phyloP scores from a whole-genome alignment of 768 basidiomycete species.

The Hygrophoropsis aurantiaca region DNA sequence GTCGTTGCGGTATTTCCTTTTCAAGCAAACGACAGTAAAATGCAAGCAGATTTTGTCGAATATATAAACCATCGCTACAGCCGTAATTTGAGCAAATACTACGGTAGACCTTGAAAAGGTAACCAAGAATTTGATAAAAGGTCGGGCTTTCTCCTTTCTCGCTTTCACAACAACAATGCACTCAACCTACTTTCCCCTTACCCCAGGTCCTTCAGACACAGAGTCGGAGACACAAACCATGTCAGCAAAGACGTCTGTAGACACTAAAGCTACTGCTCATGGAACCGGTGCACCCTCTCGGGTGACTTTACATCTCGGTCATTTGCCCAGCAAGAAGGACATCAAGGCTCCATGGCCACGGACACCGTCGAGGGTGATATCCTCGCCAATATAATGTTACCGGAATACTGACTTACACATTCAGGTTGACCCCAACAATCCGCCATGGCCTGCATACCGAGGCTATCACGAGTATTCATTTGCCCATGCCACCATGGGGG shows the following conservation, averaged over 20 bases:
- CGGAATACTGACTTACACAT: background rate
- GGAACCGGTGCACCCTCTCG: constrained; percentile 44
- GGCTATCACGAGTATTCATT: constrained; percentile 83
- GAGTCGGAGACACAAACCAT: constrained; percentile 1
- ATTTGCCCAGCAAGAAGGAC: constrained; percentile 71
- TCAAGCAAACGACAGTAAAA: constrained; percentile 11
- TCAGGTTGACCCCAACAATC: constrained; percentile 81
- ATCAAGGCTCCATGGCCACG: constrained; percentile 74
- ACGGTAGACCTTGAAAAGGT: constrained; percentile 6
- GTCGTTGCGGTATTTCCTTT: constrained; percentile 32
- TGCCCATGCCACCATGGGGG: constrained; percentile 92
- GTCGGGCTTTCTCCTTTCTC: background rate
- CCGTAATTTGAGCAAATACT: constrained; percentile 1
- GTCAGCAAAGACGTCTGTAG: background rate
- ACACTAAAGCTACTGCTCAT: constrained; percentile 8
- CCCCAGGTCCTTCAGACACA: constrained; percentile 26
- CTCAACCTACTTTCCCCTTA: constrained; percentile 34
- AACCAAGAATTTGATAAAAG: constrained; percentile 9
- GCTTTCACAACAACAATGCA: constrained; percentile 8
- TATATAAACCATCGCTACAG: constrained; percentile 16
- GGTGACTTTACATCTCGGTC: constrained; percentile 72
- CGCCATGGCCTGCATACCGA: constrained; percentile 79
- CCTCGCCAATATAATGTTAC: constrained; percentile 6
- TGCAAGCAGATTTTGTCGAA: constrained; percentile 16
- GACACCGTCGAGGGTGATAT: constrained; percentile 64